Conservation (phyloP, 345 rosid genomes). For the Eucalyptus paniculata region DNA sequence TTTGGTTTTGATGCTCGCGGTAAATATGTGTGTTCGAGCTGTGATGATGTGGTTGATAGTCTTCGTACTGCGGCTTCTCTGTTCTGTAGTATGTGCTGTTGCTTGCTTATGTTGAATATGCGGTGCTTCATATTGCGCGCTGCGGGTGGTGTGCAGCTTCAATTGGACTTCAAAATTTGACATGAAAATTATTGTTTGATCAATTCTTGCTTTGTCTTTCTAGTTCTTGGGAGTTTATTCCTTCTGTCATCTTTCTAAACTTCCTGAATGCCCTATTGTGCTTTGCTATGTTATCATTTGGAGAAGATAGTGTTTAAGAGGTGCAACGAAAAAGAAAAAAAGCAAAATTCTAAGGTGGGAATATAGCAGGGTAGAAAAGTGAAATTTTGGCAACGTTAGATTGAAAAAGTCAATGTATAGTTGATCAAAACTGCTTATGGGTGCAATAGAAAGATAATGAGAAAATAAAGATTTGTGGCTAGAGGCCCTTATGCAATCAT, state of each 20-base stretch:
- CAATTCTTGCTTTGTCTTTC: background rate
- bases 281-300: background rate
- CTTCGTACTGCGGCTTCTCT: background rate
- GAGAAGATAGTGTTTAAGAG: background rate
- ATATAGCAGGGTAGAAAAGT: background rate
- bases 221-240: background rate
- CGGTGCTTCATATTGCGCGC: background rate
- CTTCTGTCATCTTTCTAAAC: background rate
- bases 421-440: background rate
- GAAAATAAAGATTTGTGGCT: background rate
- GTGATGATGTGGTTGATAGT: background rate
- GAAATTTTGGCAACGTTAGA: background rate
- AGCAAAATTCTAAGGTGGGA: background rate
- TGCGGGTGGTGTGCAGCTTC: background rate
- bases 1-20: background rate
- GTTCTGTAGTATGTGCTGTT: background rate
- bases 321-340: background rate
- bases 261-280: background rate
- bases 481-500: background rate
- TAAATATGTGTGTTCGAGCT: background rate
- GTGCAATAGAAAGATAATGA: background rate
- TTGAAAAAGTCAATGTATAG: background rate
- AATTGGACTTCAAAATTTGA: background rate
- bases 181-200: background rate
- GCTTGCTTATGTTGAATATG: background rate